A percentile compares a stretch with the other conserved stretches of the same genome.
These are phyloP conservation scores for Pharnaceum exiguum DNA, from an alignment of 148 eudicot species.

Conservation along the genomic window DNA sequence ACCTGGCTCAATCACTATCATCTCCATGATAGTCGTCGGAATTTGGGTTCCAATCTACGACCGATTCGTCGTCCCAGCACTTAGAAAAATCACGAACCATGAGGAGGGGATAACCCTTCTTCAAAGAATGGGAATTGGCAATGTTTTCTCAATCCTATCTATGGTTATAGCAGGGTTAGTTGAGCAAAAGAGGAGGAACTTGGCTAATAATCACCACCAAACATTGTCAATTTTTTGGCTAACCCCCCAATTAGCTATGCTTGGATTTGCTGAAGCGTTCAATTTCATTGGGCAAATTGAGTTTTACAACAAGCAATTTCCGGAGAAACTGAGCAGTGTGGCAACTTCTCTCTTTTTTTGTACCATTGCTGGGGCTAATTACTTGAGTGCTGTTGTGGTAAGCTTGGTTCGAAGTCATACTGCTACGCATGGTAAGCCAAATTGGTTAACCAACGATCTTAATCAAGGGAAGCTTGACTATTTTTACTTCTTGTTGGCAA, in stretches of 20 bases:
- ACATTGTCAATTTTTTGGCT: slow-evolving; percentile 32
- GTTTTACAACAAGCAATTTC: slow-evolving; percentile 35
- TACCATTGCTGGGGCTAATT: slow-evolving; percentile 22
- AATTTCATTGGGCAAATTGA: slow-evolving; percentile 18
- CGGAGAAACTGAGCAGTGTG: slow-evolving; percentile 44
- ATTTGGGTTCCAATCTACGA: slow-evolving; percentile 28
- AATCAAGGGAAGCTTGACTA: slow-evolving; percentile 41
- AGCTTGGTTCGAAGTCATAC: slow-evolving; percentile 26
- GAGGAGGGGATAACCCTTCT: slow-evolving; percentile 32
- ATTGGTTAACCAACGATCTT: slow-evolving; percentile 39
- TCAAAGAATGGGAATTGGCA: slow-evolving; percentile 35
- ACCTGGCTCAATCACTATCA: slow-evolving; percentile 11
- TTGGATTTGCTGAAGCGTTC: slow-evolving; percentile 36
- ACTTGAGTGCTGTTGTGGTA: slow-evolving; percentile 25
- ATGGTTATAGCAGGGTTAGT: slow-evolving; percentile 20
- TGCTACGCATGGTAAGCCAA: not conserved
- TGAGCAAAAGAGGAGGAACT: slow-evolving; percentile 17
- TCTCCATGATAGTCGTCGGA: slow-evolving; percentile 22
- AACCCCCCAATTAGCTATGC: slow-evolving; percentile 24
- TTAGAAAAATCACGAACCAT: slow-evolving; percentile 11
- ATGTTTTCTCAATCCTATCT: slow-evolving; percentile 9
- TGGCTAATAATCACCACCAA: slow-evolving; percentile 4
- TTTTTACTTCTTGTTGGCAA: slow-evolving; percentile 30
- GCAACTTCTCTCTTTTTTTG: slow-evolving; percentile 22
- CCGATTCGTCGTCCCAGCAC: slow-evolving; percentile 12